Evolutionary conservation across 1,284 basidiomycete species (phyloP).

Genomic region (Stereum hirsutum): DNA sequence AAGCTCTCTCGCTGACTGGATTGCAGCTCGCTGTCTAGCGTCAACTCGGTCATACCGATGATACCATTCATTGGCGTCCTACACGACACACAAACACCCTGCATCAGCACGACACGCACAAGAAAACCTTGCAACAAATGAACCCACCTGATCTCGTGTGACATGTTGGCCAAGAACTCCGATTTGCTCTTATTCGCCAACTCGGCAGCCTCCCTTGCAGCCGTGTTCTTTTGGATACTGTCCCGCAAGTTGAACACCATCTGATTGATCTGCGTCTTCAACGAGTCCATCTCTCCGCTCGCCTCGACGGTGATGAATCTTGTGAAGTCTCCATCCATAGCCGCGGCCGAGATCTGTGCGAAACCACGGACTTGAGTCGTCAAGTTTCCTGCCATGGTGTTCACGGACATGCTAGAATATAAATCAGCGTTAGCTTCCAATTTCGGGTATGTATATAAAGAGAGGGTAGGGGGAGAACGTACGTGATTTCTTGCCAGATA

Average conservation of each 20-base stretch:
- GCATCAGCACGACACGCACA: slow-evolving; percentile 1
- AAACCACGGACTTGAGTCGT: slow-evolving; percentile 99
- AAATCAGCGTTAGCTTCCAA: not conserved
- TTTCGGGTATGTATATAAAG: slow-evolving; percentile 3
- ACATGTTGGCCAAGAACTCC: slow-evolving; percentile 97
- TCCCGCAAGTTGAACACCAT: slow-evolving; percentile 99
- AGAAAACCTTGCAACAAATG: not conserved
- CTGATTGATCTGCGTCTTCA: slow-evolving; percentile 99
- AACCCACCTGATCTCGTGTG: slow-evolving; percentile 85
- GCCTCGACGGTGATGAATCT: slow-evolving; percentile 99
- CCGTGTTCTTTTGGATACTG: slow-evolving; percentile 98
- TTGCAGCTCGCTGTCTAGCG: slow-evolving; percentile 88
- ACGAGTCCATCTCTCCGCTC: slow-evolving; percentile 96
- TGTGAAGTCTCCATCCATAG: slow-evolving; percentile 98
- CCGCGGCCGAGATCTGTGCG: slow-evolving; percentile 97
- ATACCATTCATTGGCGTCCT: slow-evolving; percentile 99
- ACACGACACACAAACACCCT: slow-evolving; percentile 10
- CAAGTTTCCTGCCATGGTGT: slow-evolving; percentile 94
- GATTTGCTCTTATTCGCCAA: slow-evolving; percentile 94
- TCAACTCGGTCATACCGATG: slow-evolving; percentile 98
- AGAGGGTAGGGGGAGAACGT: slow-evolving; percentile 25
- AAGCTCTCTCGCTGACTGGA: slow-evolving; percentile 90
- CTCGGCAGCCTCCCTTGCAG: slow-evolving; percentile 95
- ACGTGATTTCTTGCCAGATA: slow-evolving; percentile 99
- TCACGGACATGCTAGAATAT: slow-evolving; percentile 73